Base-by-base conservation (phyloP, 345 rosid species). In the Eucalyptus regnans region DNA sequence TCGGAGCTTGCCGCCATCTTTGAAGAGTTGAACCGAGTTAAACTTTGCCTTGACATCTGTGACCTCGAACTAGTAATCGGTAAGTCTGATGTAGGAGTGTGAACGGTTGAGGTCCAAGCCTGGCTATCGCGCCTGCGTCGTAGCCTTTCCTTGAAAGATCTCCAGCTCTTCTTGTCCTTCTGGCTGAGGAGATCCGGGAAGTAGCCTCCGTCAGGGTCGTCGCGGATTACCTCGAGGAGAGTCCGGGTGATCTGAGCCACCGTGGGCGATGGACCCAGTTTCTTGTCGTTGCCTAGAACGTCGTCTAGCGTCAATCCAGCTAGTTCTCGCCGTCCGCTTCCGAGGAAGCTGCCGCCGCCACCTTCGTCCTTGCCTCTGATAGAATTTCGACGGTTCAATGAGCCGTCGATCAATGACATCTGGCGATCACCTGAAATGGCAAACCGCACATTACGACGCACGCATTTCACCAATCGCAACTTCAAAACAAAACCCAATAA, bases 131-230 rank as follows among this genome's bases (percentile, higher is more conserved):
- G 93, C 91, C 92, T 95, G 17, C 95, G 94, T n/a, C 96, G 95
- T 87, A 98, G 93, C 50, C 92, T 94, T 27, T 97, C 98, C 58
- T 97, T 93, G 93, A 98, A 95, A 18, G 91, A 89, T 80, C 92
- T 96, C 99, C 99, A 97, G 90, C 94, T 94, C 91, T 93, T 94
- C 71, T 91, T 93, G 54, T 98, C 99, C 52, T 93, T 95, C 80
- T 91, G 91, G 4, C 91, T 93, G 12, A 29, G 12, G 79, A 41
- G 62, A 71, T 12, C 48, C 44, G 18, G 46, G 86, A 51, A 86
- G 56, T 86, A 89, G 88, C 80, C 86, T 44, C 29, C 51, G 17
- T 81, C 87, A 51, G 93, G 93, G 87, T 95, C 98, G n/a, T 92
- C 95, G 23, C 89, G 95, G 91, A 95, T 93, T 84, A 95, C 91